Evolutionary conservation across 2,329 filamentous ascomycete species (phyloP), one percentile per base, ranked within the genome.

Genomic region (Alternaria alternata): DNA sequence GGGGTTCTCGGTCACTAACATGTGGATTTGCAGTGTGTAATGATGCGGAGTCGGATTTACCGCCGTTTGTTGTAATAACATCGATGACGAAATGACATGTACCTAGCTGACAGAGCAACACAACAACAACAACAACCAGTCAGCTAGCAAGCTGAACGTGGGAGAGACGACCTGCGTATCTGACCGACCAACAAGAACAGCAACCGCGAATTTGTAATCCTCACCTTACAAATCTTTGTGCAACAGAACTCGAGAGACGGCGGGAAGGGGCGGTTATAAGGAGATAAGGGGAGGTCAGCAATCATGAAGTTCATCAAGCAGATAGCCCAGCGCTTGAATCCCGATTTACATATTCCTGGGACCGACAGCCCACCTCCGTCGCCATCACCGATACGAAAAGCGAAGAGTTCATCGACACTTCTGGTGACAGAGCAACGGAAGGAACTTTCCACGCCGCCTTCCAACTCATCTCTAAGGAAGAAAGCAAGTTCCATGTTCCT

Each of bases 251-350:
- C n/a, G 20, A 30, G 32, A 30, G 30, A 11, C 3, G n/a, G 18
- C 22, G 30, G 7, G 30, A 24, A 34, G 44, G 20, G 46, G 34
- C 28, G 20, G 9, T 2, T 16, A 49, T 48, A 38, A 38, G 16
- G 8, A 36, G 11, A 20, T 16, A 24, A 14, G 4, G 43, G 28
- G 30, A 24, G 14, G 14, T 3, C 34, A 32, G 20, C 38, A 42
- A 22, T 14, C 39, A 59, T 59, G 57, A 51, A 51, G 46, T 59
- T 59, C 52, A 59, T 56, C 38, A 59, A 59, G 46, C 44, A 49
- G 20, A 54, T 59, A 6, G 46, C 57, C 11, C 57, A 56, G 46
- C 44, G 53, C 26, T 5, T 59, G 16, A 59, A 59, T 7, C 57
- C 57, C 22, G 57, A 59, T 28, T 47, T 59, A 20, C 36, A 51